These are phyloP conservation scores for Globisporangium barbulae DNA, from an alignment of 352 stramenopile species.

Conservation along the genomic window DNA sequence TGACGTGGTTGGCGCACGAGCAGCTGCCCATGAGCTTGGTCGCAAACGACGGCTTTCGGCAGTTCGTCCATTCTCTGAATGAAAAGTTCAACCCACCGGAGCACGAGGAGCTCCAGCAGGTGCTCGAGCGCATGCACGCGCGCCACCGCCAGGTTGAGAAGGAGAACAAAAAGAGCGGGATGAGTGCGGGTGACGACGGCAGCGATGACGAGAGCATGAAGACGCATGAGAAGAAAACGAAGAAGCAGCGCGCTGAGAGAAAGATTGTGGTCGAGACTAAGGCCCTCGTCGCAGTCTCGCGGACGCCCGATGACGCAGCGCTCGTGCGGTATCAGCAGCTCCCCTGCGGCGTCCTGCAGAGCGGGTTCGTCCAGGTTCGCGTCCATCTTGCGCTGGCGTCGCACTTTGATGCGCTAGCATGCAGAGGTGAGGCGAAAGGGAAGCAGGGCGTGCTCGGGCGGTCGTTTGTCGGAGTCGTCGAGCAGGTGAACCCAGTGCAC, in stretches of 20 bases:
- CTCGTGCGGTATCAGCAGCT: conserved; percentile 20
- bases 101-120: conserved; percentile 23
- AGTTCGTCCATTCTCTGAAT: conserved; percentile 38
- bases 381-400: conserved; percentile 34
- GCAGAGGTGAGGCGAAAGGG: conserved; percentile 26
- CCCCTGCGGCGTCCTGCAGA: conserved; percentile 21
- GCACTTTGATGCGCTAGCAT: conserved; percentile 30
- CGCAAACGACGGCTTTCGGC: conserved; percentile 32
- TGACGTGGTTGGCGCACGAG: conserved; percentile 41
- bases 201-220: not conserved
- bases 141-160: conserved; percentile 1
- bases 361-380: conserved; percentile 31
- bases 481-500: conserved; percentile 13
- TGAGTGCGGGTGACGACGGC: not conserved
- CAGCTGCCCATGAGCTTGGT: conserved; percentile 40
- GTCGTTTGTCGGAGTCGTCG: conserved; percentile 37
- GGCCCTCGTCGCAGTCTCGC: conserved; percentile 34
- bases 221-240: not conserved
- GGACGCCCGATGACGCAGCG: conserved; percentile 1
- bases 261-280: conserved; percentile 20
- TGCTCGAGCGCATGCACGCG: conserved; percentile 23
- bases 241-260: not conserved
- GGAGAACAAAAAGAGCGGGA: not conserved
- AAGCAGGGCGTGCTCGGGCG: conserved; percentile 41
- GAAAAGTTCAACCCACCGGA: conserved; percentile 27